A percentile compares a stretch with the other conserved stretches of the same genome.
These are phyloP conservation scores for Balakata baccata DNA, from an alignment of 345 rosid genomes.

Conservation along the genomic window DNA sequence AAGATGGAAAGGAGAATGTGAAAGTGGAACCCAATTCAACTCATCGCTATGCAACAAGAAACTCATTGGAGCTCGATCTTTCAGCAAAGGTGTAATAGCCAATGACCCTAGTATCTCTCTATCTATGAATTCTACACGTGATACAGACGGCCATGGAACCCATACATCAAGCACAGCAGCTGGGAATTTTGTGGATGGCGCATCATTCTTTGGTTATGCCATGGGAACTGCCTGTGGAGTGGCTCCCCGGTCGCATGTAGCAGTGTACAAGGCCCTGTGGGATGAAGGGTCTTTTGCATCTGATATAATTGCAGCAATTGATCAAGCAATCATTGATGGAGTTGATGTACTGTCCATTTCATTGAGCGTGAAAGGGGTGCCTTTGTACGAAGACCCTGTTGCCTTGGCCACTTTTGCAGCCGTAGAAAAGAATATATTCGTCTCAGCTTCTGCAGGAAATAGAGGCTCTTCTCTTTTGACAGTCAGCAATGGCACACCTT, in stretches of 20 bases:
- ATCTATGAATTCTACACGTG: conserved; percentile 28
- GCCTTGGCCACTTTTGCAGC: conserved; percentile 39
- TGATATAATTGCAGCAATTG: conserved; percentile 28
- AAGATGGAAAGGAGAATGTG: conserved; percentile 36
- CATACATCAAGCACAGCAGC: conserved; percentile 33
- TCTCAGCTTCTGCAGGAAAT: too few species aligned
- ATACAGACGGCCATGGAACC: conserved; percentile 29
- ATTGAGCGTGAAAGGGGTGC: conserved; percentile 17
- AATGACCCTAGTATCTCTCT: conserved; percentile 12
- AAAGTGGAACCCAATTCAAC: conserved; percentile 26
- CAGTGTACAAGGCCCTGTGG: conserved; percentile 34
- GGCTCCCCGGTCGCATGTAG: conserved; percentile 24
- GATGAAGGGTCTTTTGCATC: conserved; percentile 17
- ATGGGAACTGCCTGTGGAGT: conserved; percentile 22
- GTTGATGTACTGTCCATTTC: conserved; percentile 24
- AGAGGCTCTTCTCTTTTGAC: too few species aligned
- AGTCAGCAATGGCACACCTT: too few species aligned
- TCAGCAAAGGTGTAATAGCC: conserved; percentile 26
- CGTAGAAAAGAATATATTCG: too few species aligned
- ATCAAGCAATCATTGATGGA: conserved; percentile 22
- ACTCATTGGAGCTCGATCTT: conserved; percentile 34
- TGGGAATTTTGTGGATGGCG: conserved; percentile 28
- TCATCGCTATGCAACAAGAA: conserved; percentile 30
- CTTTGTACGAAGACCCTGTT: conserved; percentile 24
- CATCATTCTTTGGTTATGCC: conserved; percentile 32